Conservation (phyloP, 306 rosid species). For the Vigna radiata region DNA sequence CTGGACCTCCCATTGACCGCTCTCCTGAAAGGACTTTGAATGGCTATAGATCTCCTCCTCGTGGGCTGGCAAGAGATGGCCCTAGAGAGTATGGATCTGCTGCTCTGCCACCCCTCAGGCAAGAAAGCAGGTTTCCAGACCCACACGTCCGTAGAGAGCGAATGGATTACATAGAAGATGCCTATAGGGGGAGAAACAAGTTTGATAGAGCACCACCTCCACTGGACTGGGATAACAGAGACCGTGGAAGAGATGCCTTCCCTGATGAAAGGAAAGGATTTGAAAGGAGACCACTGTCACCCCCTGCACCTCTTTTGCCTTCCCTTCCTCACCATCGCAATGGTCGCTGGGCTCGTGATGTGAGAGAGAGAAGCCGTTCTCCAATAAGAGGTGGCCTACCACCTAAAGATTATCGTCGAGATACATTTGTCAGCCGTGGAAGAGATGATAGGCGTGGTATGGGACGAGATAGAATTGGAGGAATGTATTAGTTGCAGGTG, state of each 20-base stretch:
- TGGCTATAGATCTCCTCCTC: slow-evolving; percentile 88
- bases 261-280: slow-evolving; percentile 68
- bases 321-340: slow-evolving; percentile 63
- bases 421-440: slow-evolving; percentile 54
- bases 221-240: slow-evolving; percentile 70
- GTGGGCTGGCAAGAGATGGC: slow-evolving; percentile 76
- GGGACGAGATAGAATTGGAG: slow-evolving; percentile 76
- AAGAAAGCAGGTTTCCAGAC: slow-evolving; percentile 74
- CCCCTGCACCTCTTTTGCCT: slow-evolving; percentile 59
- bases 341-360: slow-evolving; percentile 63
- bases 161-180: slow-evolving; percentile 68
- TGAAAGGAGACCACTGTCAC: slow-evolving; percentile 81
- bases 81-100: slow-evolving; percentile 75
- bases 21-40: slow-evolving; percentile 76
- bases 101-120: slow-evolving; percentile 73
- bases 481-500: slow-evolving; percentile 56
- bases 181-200: slow-evolving; percentile 75
- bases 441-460: slow-evolving; percentile 69
- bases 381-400: slow-evolving; percentile 72
- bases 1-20: slow-evolving; percentile 76
- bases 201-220: slow-evolving; percentile 74
- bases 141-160: slow-evolving; percentile 66
- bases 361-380: slow-evolving; percentile 83
- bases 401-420: slow-evolving; percentile 69
- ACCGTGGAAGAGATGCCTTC: slow-evolving; percentile 74